Conservation (phyloP, 192 early-diverging fungal genomes). For the Helicostylum pulchrum region DNA sequence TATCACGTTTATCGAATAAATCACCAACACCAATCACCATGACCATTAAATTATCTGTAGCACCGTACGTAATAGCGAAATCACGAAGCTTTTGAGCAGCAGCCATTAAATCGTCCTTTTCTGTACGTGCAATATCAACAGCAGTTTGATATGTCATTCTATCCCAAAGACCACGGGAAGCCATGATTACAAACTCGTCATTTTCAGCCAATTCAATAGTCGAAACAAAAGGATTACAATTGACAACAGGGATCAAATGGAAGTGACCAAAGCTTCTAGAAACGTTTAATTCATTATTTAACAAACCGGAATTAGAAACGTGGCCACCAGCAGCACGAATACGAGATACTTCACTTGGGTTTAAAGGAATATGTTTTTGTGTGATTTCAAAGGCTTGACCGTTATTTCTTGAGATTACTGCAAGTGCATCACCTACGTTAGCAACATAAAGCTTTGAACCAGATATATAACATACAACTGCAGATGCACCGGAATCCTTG, state of each 20-base stretch:
- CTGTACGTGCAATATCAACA: slow-evolving; percentile 80
- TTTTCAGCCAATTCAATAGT: slow-evolving; percentile 70
- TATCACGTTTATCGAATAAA: slow-evolving; percentile 54
- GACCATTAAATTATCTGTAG: slow-evolving; percentile 75
- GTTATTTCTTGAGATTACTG: slow-evolving; percentile 68
- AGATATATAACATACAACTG: slow-evolving; percentile 74
- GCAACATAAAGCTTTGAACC: slow-evolving; percentile 78
- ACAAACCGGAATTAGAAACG: slow-evolving; percentile 68
- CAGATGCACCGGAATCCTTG: slow-evolving; percentile 65
- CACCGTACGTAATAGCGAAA: slow-evolving; percentile 80
- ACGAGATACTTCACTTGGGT: slow-evolving; percentile 64
- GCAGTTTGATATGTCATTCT: slow-evolving; percentile 75
- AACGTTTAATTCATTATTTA: slow-evolving; percentile 74
- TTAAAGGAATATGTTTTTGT: slow-evolving; percentile 68
- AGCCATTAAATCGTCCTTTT: slow-evolving; percentile 69
- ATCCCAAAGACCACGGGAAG: slow-evolving; percentile 74
- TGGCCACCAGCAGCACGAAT: slow-evolving; percentile 80
- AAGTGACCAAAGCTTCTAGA: slow-evolving; percentile 88
- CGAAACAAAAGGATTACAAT: slow-evolving; percentile 78
- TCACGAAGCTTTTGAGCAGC: slow-evolving; percentile 82
- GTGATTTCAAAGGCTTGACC: slow-evolving; percentile 67
- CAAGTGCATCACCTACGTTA: slow-evolving; percentile 82
- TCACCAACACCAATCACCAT: slow-evolving; percentile 87
- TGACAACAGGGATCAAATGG: slow-evolving; percentile 75
- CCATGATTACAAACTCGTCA: slow-evolving; percentile 79